Evolutionary conservation across 345 rosid species (phyloP), one percentile per base, ranked within the genome.

Genomic region (Orychophragmus violaceus): DNA sequence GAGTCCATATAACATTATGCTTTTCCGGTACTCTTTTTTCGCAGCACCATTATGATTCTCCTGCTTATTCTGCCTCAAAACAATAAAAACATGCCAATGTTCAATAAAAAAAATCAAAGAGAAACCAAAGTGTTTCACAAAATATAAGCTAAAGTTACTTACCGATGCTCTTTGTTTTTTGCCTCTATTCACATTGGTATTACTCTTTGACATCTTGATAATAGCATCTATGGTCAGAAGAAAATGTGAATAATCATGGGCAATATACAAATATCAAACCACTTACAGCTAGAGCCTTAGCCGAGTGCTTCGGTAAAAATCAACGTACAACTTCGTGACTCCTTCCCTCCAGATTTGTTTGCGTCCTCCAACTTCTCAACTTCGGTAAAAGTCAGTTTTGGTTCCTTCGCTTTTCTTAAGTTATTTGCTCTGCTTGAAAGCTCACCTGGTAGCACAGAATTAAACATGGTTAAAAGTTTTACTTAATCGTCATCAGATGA

Each of bases 391-490:
- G 25, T 74, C 85, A 51, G 70, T 82, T 78, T 93, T 93, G 19
- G 94, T 57, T 28, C 97, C 98, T 68, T 93, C 98, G 6, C 82
- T 85, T 80, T 93, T 93, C 83, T 88, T 90, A 24, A 93, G 87
- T 18, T 93, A 96, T 77, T 88, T 93, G 68, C 73, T 79, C 76
- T 76, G 83, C 86, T 90, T 90, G 79, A 88, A 90, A 93, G 85
- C 98, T 93, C 73, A 90, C 97, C 95, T 92, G 85, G 5, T 37
- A 44, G 59, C 36, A 51, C 36, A 51, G 58, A 28, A 46, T 10
- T 51, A 62, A 52, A 21, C 28, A 45, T 23, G 27, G 46, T 37
- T 39, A 27, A 37, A 5, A 36, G 8, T n/a, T n/a, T n/a, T n/a
- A n/a, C n/a, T n/a, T n/a, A 19, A 5, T 69, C 23, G 3, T 51